phyloP scores from a whole-genome alignment of 2,329 filamentous ascomycete species.

The Ophiostoma himal-ulmi region DNA sequence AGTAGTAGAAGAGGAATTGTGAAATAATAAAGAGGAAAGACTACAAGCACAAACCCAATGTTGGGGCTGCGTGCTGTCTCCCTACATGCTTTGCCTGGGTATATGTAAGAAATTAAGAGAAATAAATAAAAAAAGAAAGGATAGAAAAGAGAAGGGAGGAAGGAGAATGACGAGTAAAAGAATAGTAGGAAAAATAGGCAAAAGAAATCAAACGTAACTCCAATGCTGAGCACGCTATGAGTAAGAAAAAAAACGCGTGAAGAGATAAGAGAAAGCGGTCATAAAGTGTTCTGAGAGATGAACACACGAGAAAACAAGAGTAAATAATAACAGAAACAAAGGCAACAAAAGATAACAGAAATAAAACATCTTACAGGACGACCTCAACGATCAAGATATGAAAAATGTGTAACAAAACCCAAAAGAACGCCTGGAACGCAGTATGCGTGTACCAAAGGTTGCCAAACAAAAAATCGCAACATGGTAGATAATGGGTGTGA shows the following conservation, averaged over 20 bases:
- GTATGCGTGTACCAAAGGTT: neutral
- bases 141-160: neutral
- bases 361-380: neutral
- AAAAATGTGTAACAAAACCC: neutral
- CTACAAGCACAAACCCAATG: neutral
- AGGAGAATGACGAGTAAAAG: neutral
- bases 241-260: neutral
- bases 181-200: neutral
- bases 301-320: neutral
- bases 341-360: neutral
- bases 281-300: neutral
- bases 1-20: neutral
- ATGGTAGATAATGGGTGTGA: neutral
- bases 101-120: constrained; percentile 11
- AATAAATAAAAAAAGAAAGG: neutral
- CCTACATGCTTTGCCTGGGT: constrained; percentile 10
- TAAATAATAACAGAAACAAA: neutral
- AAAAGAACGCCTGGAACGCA: neutral
- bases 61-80: neutral
- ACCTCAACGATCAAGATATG: neutral
- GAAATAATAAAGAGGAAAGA: neutral
- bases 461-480: neutral
- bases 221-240: neutral
- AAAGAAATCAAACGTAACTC: neutral
- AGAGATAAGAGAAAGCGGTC: neutral